Conservation (phyloP, 148 eudicot genomes). For the Chenopodium berlandieri region DNA sequence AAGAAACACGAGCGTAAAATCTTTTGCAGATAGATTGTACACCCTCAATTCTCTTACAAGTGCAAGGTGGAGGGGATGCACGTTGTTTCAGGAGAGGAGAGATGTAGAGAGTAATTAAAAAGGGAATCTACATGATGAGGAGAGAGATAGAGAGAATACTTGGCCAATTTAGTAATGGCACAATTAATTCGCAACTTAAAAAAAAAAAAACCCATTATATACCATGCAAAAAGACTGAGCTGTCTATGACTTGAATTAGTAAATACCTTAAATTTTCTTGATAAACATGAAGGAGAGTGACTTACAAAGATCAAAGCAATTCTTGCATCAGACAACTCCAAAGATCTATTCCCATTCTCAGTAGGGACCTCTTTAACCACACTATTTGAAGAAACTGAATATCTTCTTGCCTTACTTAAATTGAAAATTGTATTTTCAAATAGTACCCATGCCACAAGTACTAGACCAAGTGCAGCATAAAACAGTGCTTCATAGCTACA, state of each 20-base stretch:
- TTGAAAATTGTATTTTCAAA: constrained; percentile 68
- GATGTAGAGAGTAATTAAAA: too few relatives aligned
- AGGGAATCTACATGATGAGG: too few relatives aligned
- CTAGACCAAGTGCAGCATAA: constrained; percentile 80
- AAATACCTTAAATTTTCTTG: background rate
- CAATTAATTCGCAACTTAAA: too few relatives aligned
- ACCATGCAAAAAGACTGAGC: background rate
- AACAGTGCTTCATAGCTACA: constrained; percentile 91
- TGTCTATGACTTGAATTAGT: background rate
- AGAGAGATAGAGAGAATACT: too few relatives aligned
- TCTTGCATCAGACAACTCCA: constrained; percentile 81
- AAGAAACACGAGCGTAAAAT: background rate
- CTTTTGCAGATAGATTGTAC: background rate
- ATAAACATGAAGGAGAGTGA: constrained; percentile 12
- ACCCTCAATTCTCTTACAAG: too few relatives aligned
- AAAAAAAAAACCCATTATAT: background rate
- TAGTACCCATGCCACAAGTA: constrained; percentile 85
- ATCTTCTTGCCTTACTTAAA: constrained; percentile 39
- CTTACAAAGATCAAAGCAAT: constrained; percentile 85
- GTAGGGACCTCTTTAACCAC: constrained; percentile 38
- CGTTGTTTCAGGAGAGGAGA: too few relatives aligned
- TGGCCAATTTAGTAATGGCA: too few relatives aligned
- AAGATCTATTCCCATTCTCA: constrained; percentile 51
- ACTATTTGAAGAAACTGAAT: constrained; percentile 35
- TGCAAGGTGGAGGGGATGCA: too few relatives aligned